Conservation (phyloP, 768 basidiomycete species). For the Mrakia gelida region DNA sequence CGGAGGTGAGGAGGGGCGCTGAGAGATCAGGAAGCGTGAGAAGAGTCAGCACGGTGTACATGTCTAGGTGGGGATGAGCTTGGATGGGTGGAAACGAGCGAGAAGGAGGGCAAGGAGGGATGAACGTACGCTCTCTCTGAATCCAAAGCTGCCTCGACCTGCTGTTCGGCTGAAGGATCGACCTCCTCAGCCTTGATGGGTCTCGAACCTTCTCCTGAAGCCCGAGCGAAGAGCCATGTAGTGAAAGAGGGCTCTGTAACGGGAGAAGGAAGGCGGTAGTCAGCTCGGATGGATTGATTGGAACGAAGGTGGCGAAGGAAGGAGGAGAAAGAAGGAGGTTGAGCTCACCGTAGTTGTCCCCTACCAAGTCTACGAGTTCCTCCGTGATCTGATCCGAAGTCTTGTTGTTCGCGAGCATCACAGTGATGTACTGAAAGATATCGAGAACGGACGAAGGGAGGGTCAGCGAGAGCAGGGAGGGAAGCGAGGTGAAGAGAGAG, state of each 20-base stretch:
- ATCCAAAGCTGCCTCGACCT: neutral
- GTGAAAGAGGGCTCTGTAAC: conserved; percentile 70
- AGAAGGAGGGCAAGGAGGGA: conserved; percentile 50
- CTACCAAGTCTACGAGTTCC: conserved; percentile 82
- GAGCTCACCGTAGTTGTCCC: conserved; percentile 68
- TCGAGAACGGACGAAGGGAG: neutral
- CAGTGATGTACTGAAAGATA: conserved; percentile 67
- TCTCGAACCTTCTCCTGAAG: conserved; percentile 38
- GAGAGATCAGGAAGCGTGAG: neutral
- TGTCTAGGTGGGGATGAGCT: neutral
- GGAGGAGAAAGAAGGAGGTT: neutral
- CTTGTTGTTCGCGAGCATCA: conserved; percentile 93
- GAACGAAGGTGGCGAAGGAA: neutral
- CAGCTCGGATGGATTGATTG: neutral
- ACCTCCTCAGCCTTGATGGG: conserved; percentile 22
- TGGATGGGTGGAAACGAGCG: conserved; percentile 36
- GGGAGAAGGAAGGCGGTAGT: neutral
- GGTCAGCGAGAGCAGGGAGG: neutral
- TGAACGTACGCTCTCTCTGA: conserved; percentile 3
- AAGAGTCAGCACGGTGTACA: neutral
- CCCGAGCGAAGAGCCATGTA: conserved; percentile 80
- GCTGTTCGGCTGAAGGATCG: neutral
- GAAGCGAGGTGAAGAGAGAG: neutral
- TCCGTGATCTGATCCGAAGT: conserved; percentile 74
- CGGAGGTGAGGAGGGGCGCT: conserved; percentile 17